Percentiles rank a stretch among this genome's conserved stretches.
Conservation (phyloP, 768 basidiomycete genomes). For the Dendrothele bispora region DNA sequence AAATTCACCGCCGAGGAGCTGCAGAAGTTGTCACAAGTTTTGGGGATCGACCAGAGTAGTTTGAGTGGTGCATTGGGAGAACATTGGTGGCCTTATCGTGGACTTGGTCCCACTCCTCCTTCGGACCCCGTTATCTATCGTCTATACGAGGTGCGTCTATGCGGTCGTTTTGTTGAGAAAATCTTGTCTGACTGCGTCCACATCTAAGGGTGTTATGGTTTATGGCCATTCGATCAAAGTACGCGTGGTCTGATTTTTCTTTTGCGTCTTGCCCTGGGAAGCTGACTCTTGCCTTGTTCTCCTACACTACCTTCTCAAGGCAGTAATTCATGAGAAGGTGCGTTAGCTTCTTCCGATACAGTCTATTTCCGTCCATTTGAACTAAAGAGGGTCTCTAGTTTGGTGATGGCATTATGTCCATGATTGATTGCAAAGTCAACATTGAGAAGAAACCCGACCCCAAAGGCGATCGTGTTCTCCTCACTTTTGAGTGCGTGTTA, state of each 20-base stretch:
- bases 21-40: slow-evolving; percentile 43
- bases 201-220: slow-evolving; percentile 60
- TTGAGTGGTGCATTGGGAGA: slow-evolving; percentile 51
- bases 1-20: slow-evolving; percentile 67
- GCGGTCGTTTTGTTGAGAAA: neutral
- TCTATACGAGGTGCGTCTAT: slow-evolving; percentile 63
- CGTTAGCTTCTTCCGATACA: neutral
- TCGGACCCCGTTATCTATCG: slow-evolving; percentile 82
- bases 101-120: slow-evolving; percentile 68
- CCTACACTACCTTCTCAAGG: slow-evolving; percentile 30
- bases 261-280: no score
- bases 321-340: slow-evolving; percentile 79
- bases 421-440: slow-evolving; percentile 79
- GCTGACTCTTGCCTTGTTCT: neutral
- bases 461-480: slow-evolving; percentile 75
- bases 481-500: slow-evolving; percentile 74
- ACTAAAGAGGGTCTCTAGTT: slow-evolving; percentile 46
- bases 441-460: slow-evolving; percentile 71
- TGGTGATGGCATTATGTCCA: slow-evolving; percentile 87
- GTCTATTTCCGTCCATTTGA: neutral
- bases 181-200: neutral
- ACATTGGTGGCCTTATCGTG: slow-evolving; percentile 77
- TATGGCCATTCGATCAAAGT: slow-evolving; percentile 84
- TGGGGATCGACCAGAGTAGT: slow-evolving; percentile 43
- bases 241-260: slow-evolving; percentile 7